phyloP scores from a whole-genome alignment of 2,329 filamentous ascomycete species.

The Ascochyta fabae region DNA sequence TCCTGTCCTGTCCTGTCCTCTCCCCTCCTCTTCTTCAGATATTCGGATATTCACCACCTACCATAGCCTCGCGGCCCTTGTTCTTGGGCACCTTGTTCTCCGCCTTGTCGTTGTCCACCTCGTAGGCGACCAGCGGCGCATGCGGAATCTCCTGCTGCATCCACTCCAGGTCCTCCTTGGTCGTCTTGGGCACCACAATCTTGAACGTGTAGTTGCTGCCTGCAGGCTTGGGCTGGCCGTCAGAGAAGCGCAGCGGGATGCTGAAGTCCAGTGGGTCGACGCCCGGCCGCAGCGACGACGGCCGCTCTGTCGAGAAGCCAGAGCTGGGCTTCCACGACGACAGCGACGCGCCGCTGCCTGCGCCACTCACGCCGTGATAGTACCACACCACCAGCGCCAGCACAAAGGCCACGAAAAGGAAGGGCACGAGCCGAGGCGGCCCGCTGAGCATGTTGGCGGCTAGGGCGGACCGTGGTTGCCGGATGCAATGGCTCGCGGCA shows the following conservation, averaged over 20 bases:
- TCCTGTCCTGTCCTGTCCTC: too few species aligned
- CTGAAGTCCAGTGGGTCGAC: conserved; percentile 46
- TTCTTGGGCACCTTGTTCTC: conserved; percentile 62
- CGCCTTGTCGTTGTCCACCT: conserved; percentile 59
- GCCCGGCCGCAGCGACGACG: conserved; percentile 21
- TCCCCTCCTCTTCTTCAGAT: too few species aligned
- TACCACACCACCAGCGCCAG: conserved; percentile 44
- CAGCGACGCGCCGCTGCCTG: conserved; percentile 14
- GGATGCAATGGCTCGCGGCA: conserved; percentile 18
- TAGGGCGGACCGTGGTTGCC: conserved; percentile 12
- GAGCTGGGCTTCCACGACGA: conserved; percentile 23
- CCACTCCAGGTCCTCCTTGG: conserved; percentile 48
- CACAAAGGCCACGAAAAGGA: conserved; percentile 34
- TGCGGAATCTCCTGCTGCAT: conserved; percentile 45
- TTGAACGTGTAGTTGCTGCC: conserved; percentile 47
- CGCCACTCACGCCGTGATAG: conserved; percentile 22
- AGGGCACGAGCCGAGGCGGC: conserved; percentile 42
- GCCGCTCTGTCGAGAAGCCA: conserved; percentile 11
- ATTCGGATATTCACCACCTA: conserved; percentile 17
- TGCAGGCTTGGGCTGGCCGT: conserved; percentile 39
- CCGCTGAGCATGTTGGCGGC: conserved; percentile 44
- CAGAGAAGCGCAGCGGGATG: conserved; percentile 42
- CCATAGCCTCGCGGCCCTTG: conserved; percentile 67
- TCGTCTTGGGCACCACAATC: conserved; percentile 47
- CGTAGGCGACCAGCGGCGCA: conserved; percentile 55